Evolutionary conservation across 1,284 basidiomycete genomes (phyloP).

Genomic region (Blastosporella zonata): DNA sequence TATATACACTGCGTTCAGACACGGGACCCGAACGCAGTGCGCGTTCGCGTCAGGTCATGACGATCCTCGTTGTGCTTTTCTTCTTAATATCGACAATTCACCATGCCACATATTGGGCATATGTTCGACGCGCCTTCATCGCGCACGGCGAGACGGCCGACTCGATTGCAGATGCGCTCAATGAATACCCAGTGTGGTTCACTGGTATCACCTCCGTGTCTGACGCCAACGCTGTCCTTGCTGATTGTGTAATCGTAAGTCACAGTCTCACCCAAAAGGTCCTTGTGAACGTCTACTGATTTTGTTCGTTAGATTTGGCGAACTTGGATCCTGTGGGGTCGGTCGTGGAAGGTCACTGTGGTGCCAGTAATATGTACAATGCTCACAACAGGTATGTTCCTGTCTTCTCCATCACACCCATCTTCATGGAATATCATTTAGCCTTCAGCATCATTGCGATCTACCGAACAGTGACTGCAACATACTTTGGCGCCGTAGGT

Average conservation of each 20-base stretch:
- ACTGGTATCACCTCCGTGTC: conserved; percentile 13
- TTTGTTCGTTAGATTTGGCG: conserved; percentile 13
- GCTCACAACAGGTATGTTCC: conserved; percentile 12
- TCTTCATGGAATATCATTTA: not conserved
- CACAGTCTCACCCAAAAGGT: too few relatives aligned
- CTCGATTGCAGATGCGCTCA: conserved; percentile 13
- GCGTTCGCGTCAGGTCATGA: conserved; percentile 14
- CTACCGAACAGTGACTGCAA: conserved; percentile 11
- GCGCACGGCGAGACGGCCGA: conserved; percentile 12
- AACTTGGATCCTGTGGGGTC: conserved; percentile 17
- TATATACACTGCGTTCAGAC: conserved; percentile 2
- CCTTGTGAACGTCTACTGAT: not conserved
- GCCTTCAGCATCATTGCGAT: conserved; percentile 19
- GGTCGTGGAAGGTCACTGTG: conserved; percentile 11
- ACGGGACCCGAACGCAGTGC: conserved; percentile 12
- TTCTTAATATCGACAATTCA: conserved; percentile 18
- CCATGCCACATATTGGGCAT: conserved; percentile 16
- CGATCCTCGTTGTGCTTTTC: conserved; percentile 14
- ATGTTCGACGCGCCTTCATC: conserved; percentile 19
- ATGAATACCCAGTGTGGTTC: conserved; percentile 19
- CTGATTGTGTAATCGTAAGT: conserved; percentile 17
- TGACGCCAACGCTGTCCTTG: conserved; percentile 17
- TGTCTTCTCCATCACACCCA: too few relatives aligned
- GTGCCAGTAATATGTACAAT: conserved; percentile 15
- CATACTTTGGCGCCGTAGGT: conserved; percentile 14